Evolutionary conservation across 805 yeast genomes (phyloP).

Genomic region (Ogataea glucozyma): DNA sequence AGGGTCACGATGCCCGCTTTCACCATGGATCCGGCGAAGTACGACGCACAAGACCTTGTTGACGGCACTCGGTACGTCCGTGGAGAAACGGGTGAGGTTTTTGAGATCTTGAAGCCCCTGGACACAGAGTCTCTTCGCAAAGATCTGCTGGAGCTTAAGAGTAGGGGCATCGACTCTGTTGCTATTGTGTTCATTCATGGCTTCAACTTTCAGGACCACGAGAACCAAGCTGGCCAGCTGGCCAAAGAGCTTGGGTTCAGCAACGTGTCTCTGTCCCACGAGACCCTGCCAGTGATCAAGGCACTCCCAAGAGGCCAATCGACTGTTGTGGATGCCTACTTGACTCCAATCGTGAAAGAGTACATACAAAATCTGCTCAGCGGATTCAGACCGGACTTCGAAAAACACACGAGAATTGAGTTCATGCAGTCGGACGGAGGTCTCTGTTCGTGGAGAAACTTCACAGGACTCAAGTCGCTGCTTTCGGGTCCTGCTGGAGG

Average conservation of each 20-base stretch:
- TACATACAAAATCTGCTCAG: slow-evolving; percentile 40
- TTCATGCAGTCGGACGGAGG: slow-evolving; percentile 66
- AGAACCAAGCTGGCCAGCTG: slow-evolving; percentile 34
- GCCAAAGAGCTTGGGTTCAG: slow-evolving; percentile 53
- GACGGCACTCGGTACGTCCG: slow-evolving; percentile 33
- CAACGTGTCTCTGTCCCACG: slow-evolving; percentile 36
- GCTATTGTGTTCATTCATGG: slow-evolving; percentile 41
- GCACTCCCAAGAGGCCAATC: slow-evolving; percentile 44
- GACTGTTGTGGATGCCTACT: slow-evolving; percentile 43
- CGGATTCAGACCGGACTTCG: slow-evolving; percentile 37
- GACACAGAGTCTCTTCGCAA: slow-evolving; percentile 24
- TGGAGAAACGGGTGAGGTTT: slow-evolving; percentile 42
- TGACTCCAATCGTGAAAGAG: slow-evolving; percentile 44
- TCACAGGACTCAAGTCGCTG: slow-evolving; percentile 53
- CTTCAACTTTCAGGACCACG: slow-evolving; percentile 41
- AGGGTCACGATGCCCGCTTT: slow-evolving; percentile 28
- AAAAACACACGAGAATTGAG: slow-evolving; percentile 38
- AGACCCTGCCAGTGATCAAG: slow-evolving; percentile 40
- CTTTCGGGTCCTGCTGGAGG: slow-evolving; percentile 67
- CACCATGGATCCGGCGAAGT: slow-evolving; percentile 24
- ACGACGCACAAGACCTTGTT: slow-evolving; percentile 17
- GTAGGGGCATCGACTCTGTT: slow-evolving; percentile 34
- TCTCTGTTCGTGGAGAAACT: slow-evolving; percentile 50
- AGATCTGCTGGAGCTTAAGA: slow-evolving; percentile 29
- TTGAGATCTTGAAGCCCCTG: slow-evolving; percentile 39